Conservation (phyloP, 768 basidiomycete species). For the Mycena pura region DNA sequence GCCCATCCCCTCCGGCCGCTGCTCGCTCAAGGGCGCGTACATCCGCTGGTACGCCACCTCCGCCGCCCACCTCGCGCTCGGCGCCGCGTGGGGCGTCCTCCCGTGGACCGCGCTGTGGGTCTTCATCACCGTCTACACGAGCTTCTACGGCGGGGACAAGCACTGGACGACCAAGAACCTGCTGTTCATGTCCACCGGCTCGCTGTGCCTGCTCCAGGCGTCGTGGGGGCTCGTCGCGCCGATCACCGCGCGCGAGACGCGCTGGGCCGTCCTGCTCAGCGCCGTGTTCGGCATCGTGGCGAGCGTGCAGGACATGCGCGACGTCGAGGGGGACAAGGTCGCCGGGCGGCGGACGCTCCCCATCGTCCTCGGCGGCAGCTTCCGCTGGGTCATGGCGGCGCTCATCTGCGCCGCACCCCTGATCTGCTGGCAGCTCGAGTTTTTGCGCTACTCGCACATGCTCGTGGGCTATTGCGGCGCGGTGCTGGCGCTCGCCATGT, state of each 20-base stretch:
- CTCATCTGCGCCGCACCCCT: conserved; percentile 3
- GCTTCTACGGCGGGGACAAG: conserved; percentile 20
- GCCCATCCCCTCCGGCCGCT: conserved; percentile 14
- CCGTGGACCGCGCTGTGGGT: conserved; percentile 23
- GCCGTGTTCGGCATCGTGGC: conserved; percentile 45
- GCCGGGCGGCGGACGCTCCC: conserved; percentile 47
- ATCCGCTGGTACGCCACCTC: conserved; percentile 17
- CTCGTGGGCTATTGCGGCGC: conserved; percentile 4
- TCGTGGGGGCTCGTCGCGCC: conserved; percentile 21
- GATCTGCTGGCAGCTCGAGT: conserved; percentile 18
- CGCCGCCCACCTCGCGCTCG: conserved; percentile 7
- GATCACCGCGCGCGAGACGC: conserved; percentile 3
- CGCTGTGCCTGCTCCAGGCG: conserved; percentile 12
- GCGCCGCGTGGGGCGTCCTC: conserved; percentile 22
- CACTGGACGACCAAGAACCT: conserved; percentile 20
- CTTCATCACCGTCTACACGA: conserved; percentile 9
- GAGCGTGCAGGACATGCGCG: conserved; percentile 49
- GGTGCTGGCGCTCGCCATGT: conserved; percentile 6
- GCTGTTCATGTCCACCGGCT: conserved; percentile 16
- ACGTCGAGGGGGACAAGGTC: conserved; percentile 44
- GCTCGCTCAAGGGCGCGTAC: conserved; percentile 14
- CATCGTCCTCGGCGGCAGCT: conserved; percentile 43
- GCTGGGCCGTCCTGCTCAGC: conserved; percentile 14
- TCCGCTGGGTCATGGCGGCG: conserved; percentile 30
- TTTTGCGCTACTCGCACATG: conserved; percentile 5